phyloP scores from a whole-genome alignment of 2,329 filamentous ascomycete genomes.

The Niveomyces coronatus region DNA sequence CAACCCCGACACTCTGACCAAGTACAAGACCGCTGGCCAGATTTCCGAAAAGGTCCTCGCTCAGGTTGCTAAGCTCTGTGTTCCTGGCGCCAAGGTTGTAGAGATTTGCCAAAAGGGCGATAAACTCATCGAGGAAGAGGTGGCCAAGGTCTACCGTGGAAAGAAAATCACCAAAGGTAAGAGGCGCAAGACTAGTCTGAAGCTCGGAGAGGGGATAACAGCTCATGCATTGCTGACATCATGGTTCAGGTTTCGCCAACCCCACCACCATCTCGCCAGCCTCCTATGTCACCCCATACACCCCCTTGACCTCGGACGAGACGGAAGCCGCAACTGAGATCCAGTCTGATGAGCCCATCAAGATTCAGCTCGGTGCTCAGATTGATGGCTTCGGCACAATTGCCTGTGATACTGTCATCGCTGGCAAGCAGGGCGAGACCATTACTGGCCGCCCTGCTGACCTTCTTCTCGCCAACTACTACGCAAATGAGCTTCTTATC shows the following conservation, averaged over 20 bases:
- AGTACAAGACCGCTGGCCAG: slow-evolving; percentile 93
- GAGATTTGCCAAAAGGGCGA: slow-evolving; percentile 93
- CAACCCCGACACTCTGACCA: slow-evolving; percentile 92
- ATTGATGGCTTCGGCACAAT: slow-evolving; percentile 96
- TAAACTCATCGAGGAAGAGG: slow-evolving; percentile 86
- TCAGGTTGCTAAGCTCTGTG: slow-evolving; percentile 62
- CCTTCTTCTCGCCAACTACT: slow-evolving; percentile 81
- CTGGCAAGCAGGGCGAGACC: slow-evolving; percentile 53
- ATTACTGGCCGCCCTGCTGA: slow-evolving; percentile 74
- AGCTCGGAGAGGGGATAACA: too few relatives aligned
- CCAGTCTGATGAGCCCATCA: slow-evolving; percentile 78
- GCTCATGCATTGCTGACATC: slow-evolving; percentile 12
- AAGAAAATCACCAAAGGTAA: slow-evolving; percentile 91
- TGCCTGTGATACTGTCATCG: slow-evolving; percentile 84
- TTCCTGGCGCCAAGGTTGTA: slow-evolving; percentile 84
- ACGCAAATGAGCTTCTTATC: slow-evolving; percentile 89
- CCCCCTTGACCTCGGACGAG: slow-evolving; percentile 76
- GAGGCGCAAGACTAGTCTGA: slow-evolving; percentile 18
- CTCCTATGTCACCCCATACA: slow-evolving; percentile 94
- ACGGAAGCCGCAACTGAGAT: slow-evolving; percentile 72
- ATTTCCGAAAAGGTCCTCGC: slow-evolving; percentile 95
- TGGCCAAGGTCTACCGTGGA: slow-evolving; percentile 93
- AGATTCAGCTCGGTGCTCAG: slow-evolving; percentile 98
- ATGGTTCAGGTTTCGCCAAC: slow-evolving; percentile 66
- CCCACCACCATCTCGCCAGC: slow-evolving; percentile 91